Evolutionary conservation across 495 filamentous ascomycete species (phyloP).

Genomic region (Ramalina peruviana): DNA sequence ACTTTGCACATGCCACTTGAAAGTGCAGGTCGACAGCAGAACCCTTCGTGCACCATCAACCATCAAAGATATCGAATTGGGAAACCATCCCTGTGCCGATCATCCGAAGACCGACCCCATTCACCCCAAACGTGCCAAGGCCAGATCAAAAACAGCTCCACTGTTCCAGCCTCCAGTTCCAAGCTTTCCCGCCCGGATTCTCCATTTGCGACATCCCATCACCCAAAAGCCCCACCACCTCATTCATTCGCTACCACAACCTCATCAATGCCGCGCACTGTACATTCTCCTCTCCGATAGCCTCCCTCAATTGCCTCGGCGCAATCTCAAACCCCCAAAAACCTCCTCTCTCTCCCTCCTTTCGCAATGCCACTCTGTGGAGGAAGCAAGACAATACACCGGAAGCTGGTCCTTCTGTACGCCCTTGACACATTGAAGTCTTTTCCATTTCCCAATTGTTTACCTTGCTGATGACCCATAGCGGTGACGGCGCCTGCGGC

Average conservation of each 20-base stretch:
- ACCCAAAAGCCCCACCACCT: too few relatives aligned
- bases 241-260: slow-evolving; percentile 36
- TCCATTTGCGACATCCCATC: too few relatives aligned
- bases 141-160: slow-evolving; percentile 20
- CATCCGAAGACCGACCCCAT: too few relatives aligned
- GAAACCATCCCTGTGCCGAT: slow-evolving; percentile 18
- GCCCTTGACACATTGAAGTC: slow-evolving; percentile 20
- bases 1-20: too few relatives aligned
- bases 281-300: slow-evolving; percentile 49
- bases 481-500: slow-evolving; percentile 92
- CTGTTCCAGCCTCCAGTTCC: slow-evolving; percentile 10
- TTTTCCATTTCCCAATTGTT: too few relatives aligned
- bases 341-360: neutral
- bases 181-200: too few relatives aligned
- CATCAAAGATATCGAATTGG: slow-evolving; percentile 8
- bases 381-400: slow-evolving; percentile 68
- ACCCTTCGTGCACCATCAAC: too few relatives aligned
- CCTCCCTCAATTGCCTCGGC: neutral
- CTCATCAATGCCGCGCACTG: slow-evolving; percentile 72
- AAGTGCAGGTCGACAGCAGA: too few relatives aligned
- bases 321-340: neutral
- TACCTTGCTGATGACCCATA: slow-evolving; percentile 17
- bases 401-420: slow-evolving; percentile 94
- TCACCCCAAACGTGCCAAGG: slow-evolving; percentile 21
- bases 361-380: slow-evolving; percentile 37